Evolutionary conservation across 1,284 basidiomycete species (phyloP).

Genomic region (Malassezia dermatis): DNA sequence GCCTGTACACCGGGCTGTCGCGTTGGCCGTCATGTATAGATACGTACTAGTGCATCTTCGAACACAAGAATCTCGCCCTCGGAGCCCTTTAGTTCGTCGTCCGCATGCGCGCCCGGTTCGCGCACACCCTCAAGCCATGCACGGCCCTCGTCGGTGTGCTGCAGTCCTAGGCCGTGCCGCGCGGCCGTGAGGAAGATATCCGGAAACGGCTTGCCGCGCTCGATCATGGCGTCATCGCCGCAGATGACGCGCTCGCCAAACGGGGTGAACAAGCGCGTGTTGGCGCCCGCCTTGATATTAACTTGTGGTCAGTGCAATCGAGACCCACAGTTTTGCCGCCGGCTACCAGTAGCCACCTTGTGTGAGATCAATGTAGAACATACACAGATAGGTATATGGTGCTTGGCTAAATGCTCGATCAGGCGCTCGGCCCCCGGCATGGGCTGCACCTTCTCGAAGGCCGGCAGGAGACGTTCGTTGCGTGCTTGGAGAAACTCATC

Average conservation of each 20-base stretch:
- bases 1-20: slow-evolving; percentile 35
- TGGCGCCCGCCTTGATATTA: slow-evolving; percentile 37
- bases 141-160: slow-evolving; percentile 18
- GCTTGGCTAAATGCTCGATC: slow-evolving; percentile 37
- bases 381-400: slow-evolving; percentile 44
- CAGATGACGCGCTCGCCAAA: slow-evolving; percentile 39
- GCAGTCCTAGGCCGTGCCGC: slow-evolving; percentile 27
- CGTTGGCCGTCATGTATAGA: not conserved
- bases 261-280: slow-evolving; percentile 30
- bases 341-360: slow-evolving; percentile 42
- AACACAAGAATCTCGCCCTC: slow-evolving; percentile 45
- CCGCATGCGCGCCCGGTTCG: slow-evolving; percentile 29
- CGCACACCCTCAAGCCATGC: slow-evolving; percentile 21
- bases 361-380: not conserved
- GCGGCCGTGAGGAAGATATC: slow-evolving; percentile 48
- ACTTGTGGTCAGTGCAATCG: slow-evolving; percentile 7
- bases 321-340: slow-evolving; percentile 33
- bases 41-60: slow-evolving; percentile 38
- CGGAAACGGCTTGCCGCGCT: slow-evolving; percentile 43
- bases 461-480: slow-evolving; percentile 33
- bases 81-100: slow-evolving; percentile 22
- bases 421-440: slow-evolving; percentile 45
- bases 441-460: slow-evolving; percentile 38
- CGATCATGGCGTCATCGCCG: slow-evolving; percentile 39
- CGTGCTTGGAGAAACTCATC: slow-evolving; percentile 38